These are phyloP conservation scores for Mycena venus DNA, from an alignment of 768 basidiomycete genomes.

Conservation along the genomic window DNA sequence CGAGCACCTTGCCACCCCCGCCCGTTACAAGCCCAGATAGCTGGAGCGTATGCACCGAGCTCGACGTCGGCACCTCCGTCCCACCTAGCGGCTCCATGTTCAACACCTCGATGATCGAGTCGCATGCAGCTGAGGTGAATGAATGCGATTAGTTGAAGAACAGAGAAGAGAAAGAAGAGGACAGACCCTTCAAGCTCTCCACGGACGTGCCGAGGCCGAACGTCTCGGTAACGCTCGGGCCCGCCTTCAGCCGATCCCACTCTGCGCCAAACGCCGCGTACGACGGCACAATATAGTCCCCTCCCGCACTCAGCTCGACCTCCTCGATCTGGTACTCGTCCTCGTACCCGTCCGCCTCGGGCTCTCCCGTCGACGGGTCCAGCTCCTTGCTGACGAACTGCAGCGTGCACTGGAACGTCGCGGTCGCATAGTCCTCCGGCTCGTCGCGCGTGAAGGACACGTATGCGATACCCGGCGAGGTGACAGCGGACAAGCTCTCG, in stretches of 20 bases:
- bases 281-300: constrained; percentile 96
- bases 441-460: constrained; percentile 91
- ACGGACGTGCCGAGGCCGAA: constrained; percentile 88
- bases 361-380: constrained; percentile 94
- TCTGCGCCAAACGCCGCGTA: constrained; percentile 93
- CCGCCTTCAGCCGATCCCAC: constrained; percentile 92
- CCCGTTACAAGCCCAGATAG: constrained; percentile 92
- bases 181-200: constrained; percentile 93
- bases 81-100: constrained; percentile 98
- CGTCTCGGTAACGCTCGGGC: constrained; percentile 88
- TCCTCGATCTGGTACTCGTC: constrained; percentile 99
- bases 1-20: constrained; percentile 96
- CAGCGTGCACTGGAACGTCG: constrained; percentile 91
- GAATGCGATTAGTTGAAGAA: constrained; percentile 34
- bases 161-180: neutral
- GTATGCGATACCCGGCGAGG: constrained; percentile 89
- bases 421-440: constrained; percentile 82
- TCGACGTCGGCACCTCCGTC: constrained; percentile 82
- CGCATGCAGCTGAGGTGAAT: constrained; percentile 86
- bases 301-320: constrained; percentile 90
- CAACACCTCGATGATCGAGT: constrained; percentile 95
- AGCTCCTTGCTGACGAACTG: constrained; percentile 98
- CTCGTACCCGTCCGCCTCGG: constrained; percentile 98
- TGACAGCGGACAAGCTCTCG: constrained; percentile 74
- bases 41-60: constrained; percentile 94